Conservation (phyloP, 192 early-diverging fungal genomes). For the Mortierella antarctica region DNA sequence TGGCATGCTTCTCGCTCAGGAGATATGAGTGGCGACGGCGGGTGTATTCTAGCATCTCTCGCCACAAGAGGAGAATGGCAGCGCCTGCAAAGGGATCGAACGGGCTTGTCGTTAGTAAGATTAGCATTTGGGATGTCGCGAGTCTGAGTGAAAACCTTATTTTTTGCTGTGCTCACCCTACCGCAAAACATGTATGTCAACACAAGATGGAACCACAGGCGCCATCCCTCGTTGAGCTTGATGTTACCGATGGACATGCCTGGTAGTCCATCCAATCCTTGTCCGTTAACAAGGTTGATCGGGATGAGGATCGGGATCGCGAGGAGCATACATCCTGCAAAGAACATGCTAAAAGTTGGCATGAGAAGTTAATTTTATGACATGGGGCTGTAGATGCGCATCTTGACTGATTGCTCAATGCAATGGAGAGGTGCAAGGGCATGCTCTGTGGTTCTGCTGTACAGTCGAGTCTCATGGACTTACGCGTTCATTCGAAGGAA, state of each 20-base stretch:
- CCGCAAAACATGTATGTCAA: constrained; percentile 62
- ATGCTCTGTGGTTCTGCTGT: not conserved
- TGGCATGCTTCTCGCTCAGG: constrained; percentile 58
- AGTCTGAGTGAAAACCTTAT: constrained; percentile 1
- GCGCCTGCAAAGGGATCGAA: constrained; percentile 25
- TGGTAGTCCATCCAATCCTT: constrained; percentile 61
- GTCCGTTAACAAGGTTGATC: constrained; percentile 70
- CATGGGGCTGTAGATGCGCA: no score
- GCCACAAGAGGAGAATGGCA: constrained; percentile 63
- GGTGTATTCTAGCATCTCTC: constrained; percentile 69
- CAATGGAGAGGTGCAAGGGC: not conserved
- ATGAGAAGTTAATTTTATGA: not conserved
- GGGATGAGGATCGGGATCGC: constrained; percentile 74
- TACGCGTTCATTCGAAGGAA: constrained; percentile 71
- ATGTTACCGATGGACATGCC: constrained; percentile 81
- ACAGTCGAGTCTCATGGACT: constrained; percentile 5
- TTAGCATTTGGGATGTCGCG: constrained; percentile 11
- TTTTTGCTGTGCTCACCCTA: constrained; percentile 52
- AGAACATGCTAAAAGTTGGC: constrained; percentile 62
- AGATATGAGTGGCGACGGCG: constrained; percentile 73
- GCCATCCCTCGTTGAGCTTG: constrained; percentile 19
- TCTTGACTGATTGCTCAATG: not conserved
- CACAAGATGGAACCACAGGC: constrained; percentile 80
- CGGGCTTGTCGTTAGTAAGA: no score
- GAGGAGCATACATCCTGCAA: constrained; percentile 66